Evolutionary conservation across 148 eudicot genomes (phyloP).

Genomic region (Bassia scoparia): DNA sequence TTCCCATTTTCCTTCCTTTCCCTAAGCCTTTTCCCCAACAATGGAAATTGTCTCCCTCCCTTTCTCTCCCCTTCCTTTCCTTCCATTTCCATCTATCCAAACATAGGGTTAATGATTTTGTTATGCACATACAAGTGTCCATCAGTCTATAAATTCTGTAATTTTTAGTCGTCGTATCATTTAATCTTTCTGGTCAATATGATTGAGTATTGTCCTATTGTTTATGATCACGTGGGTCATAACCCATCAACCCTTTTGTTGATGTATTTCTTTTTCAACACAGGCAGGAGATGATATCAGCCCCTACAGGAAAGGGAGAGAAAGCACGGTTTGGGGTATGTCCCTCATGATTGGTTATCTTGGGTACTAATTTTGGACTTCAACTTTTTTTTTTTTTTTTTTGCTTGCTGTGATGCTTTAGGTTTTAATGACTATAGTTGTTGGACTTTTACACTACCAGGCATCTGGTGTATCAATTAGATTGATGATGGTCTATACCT

Average conservation of each 20-base stretch:
- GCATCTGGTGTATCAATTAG: background rate
- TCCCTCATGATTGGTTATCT: slow-evolving; percentile 97
- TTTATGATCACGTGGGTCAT: background rate
- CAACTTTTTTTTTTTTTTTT: background rate
- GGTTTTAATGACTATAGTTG: too few species aligned
- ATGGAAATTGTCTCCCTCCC: too few species aligned
- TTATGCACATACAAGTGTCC: too few species aligned
- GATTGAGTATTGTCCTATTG: background rate
- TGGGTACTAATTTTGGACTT: slow-evolving; percentile 52
- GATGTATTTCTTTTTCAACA: slow-evolving; percentile 17
- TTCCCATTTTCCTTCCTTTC: too few species aligned
- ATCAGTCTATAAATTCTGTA: too few species aligned
- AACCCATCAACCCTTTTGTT: background rate
- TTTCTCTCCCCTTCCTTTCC: too few species aligned
- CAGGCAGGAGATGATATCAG: slow-evolving; percentile 77
- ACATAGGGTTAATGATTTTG: too few species aligned
- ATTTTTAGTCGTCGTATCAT: background rate
- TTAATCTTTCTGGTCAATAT: background rate
- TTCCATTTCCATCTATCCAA: too few species aligned
- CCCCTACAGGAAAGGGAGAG: slow-evolving; percentile 75
- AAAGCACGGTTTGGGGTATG: slow-evolving; percentile 93
- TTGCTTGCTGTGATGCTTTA: too few species aligned
- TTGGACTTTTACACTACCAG: too few species aligned
- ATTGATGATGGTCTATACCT: background rate
- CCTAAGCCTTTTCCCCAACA: too few species aligned